These are phyloP conservation scores for Penicillium verhagenii DNA, from an alignment of 495 filamentous ascomycete species.

Conservation along the genomic window DNA sequence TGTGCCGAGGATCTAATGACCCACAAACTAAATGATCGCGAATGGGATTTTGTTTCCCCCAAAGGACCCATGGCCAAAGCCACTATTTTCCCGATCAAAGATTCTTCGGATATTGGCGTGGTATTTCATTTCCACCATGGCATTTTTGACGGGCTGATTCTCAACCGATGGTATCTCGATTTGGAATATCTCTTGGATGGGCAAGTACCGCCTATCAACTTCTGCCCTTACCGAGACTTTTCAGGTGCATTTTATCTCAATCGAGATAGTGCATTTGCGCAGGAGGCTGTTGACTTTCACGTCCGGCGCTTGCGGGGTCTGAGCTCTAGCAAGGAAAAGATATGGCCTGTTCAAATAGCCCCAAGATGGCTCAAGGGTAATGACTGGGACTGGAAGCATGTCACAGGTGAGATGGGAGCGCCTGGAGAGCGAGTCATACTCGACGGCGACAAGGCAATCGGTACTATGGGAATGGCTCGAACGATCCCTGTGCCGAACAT, in stretches of 20 bases:
- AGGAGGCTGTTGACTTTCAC: background rate
- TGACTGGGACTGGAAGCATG: conserved; percentile 2
- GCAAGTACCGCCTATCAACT: background rate
- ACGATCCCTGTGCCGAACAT: background rate
- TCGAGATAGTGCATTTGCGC: background rate
- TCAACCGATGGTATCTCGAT: background rate
- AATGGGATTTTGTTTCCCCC: conserved; percentile 2
- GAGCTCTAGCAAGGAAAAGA: background rate
- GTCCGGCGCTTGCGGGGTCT: background rate
- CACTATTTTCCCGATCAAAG: background rate
- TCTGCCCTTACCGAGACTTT: background rate
- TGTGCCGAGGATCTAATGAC: background rate
- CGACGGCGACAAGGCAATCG: background rate
- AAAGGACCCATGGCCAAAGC: conserved; percentile 9
- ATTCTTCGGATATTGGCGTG: conserved; percentile 2
- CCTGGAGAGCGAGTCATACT: background rate
- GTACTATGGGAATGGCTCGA: background rate
- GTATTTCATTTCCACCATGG: conserved; percentile 11
- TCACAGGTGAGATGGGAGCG: background rate
- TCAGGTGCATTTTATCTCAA: background rate
- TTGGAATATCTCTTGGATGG: background rate
- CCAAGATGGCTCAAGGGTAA: conserved; percentile 7
- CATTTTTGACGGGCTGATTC: conserved; percentile 9
- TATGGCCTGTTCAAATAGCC: conserved; percentile 2
- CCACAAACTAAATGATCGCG: conserved; percentile 5